Evolutionary conservation across 2,329 filamentous ascomycete genomes (phyloP), one percentile per base, ranked within the genome.

Genomic region (Plectosphaerella cucumerina): DNA sequence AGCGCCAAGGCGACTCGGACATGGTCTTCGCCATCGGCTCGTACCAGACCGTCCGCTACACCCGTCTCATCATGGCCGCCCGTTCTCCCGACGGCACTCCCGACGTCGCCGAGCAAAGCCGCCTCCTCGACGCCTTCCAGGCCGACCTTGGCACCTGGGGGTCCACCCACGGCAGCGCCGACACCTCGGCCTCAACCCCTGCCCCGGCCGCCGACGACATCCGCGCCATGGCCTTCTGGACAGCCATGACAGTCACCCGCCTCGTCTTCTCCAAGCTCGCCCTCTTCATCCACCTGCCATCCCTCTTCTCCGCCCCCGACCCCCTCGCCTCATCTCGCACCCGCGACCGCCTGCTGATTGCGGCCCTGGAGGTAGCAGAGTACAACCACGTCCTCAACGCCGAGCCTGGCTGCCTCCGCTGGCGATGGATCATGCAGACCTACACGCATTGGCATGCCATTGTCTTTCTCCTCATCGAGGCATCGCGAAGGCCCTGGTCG

Each of bases 391-490:
- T 74, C 1, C 62, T 84, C n/a, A 80, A 78, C 48, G 65, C 70
- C 3, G 77, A 83, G 50, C 64, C 67, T 3, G 67, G 65, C 15
- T 73, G 70, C 49, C 71, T 70, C 10, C 74, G 75, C 44, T 82
- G 77, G 74, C 75, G 77, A 17, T 84, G 81, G 81, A 65, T 81
- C 6, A 82, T 80, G 61, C 76, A 81, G 57, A 80, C 77, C 0
- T 82, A 81, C 59, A 79, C 75, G 0, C 78, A 82, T 53, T 84
- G 80, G 78, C 73, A 82, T 55, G 77, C 80, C 5, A 72, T 82
- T 4, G 77, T 79, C 0, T 84, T 79, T 56, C 67, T 82, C 1
- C 58, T 84, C 23, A 69, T 82, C 12, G 77, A 82, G 57, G 64
- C 75, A 1, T 72, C 70, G 14, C 71, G 71, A 3, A 66, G 72